Evolutionary conservation across 305 asterid species (phyloP).

Genomic region (Striga hermonthica): DNA sequence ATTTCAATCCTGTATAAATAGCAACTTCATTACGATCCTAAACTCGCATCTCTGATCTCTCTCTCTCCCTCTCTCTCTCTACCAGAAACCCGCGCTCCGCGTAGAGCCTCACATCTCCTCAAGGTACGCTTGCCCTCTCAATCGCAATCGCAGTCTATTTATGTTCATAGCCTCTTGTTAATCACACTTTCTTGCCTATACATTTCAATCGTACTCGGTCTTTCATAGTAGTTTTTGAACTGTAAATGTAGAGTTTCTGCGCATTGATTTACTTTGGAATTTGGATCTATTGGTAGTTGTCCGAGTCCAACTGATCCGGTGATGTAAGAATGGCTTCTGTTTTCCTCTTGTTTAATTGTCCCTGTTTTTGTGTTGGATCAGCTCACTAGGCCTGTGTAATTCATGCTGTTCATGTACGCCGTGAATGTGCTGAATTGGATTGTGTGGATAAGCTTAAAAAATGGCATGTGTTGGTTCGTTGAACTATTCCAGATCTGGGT

Average conservation of each 20-base stretch:
- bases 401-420: not conserved
- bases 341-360: conserved; percentile 9
- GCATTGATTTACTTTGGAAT: conserved; percentile 12
- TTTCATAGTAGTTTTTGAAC: conserved; percentile 9
- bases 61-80: conserved; percentile 15
- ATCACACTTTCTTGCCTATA: conserved; percentile 3
- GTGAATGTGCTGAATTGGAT: conserved; percentile 33
- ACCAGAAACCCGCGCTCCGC: conserved; percentile 16
- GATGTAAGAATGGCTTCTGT: not conserved
- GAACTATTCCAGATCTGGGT: conserved; percentile 37
- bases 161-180: not conserved
- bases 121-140: conserved; percentile 40
- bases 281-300: conserved; percentile 35
- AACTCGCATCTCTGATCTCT: conserved; percentile 44
- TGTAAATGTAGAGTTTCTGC: conserved; percentile 15
- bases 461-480: not conserved
- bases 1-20: conserved; percentile 45
- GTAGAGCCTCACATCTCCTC: conserved; percentile 18
- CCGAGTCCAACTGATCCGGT: conserved; percentile 21
- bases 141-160: not conserved
- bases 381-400: not conserved
- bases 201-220: not conserved
- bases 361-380: not conserved
- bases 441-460: not conserved
- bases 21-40: conserved; percentile 13